Percentiles rank a stretch among this genome's conserved stretches.
Evolutionary conservation across 768 basidiomycete genomes (phyloP).

Genomic region (Kondoa malvinella): DNA sequence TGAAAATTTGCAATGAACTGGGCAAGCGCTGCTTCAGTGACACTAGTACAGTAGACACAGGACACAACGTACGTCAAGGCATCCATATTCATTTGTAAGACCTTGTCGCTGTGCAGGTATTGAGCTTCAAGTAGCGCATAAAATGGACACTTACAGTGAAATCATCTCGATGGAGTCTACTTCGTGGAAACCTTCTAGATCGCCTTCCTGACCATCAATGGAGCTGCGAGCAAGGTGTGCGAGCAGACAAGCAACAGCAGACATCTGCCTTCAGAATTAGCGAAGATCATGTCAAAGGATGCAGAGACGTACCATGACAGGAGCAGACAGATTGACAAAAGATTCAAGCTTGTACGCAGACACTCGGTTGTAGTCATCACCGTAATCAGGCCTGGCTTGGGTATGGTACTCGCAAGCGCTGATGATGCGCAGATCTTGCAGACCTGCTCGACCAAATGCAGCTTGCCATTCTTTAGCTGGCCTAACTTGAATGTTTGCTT

Average conservation of each 20-base stretch:
- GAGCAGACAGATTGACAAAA: background rate
- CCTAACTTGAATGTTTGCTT: background rate
- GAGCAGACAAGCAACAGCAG: background rate
- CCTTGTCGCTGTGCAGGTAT: background rate
- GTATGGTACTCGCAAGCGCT: too few species aligned
- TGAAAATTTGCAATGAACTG: background rate
- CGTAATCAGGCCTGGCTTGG: background rate
- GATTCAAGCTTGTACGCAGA: background rate
- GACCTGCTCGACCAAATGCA: background rate
- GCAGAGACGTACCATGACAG: background rate
- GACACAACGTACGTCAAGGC: background rate
- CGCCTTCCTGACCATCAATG: background rate
- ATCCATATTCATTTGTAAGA: background rate
- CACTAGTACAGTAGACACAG: background rate
- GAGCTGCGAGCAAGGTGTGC: background rate
- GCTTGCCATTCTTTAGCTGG: background rate
- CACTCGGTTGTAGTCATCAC: background rate
- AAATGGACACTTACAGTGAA: background rate
- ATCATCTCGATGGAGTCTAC: background rate
- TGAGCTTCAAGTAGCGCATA: background rate
- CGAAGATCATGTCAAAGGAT: background rate
- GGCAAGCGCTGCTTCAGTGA: background rate
- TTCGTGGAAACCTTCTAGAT: background rate
- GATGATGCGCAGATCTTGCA: background rate
- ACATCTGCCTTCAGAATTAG: background rate